phyloP scores from a whole-genome alignment of 192 early-diverging fungal genomes.

The Coemansia sp. region DNA sequence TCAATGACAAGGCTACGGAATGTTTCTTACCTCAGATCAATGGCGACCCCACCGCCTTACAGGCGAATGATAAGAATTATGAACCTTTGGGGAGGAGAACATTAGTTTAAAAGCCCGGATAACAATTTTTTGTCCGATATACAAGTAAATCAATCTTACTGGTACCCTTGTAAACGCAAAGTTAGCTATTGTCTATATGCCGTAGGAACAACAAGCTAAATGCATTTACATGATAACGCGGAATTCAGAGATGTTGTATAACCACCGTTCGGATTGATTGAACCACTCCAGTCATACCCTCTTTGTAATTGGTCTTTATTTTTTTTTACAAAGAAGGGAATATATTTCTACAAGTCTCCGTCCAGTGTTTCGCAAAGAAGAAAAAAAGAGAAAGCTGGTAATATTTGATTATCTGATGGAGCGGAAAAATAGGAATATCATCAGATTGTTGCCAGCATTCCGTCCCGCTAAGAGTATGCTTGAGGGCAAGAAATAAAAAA shows the following conservation, averaged over 20 bases:
- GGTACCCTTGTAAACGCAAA: too few relatives aligned
- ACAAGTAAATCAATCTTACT: too few relatives aligned
- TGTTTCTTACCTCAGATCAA: background rate
- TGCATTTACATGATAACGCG: background rate
- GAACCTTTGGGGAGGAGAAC: constrained; percentile 9
- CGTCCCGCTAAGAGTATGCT: background rate
- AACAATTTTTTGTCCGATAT: background rate
- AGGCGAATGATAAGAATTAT: constrained; percentile 6
- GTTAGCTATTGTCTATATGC: too few relatives aligned
- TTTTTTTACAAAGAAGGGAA: background rate
- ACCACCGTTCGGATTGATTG: background rate
- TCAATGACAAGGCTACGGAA: background rate
- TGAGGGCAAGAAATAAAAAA: background rate
- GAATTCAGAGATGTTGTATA: background rate
- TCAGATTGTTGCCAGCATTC: too few relatives aligned
- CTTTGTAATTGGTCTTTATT: background rate
- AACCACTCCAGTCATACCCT: background rate
- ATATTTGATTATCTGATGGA: too few relatives aligned
- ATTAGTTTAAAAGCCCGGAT: background rate
- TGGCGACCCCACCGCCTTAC: background rate
- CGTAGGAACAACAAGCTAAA: too few relatives aligned
- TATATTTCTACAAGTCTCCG: too few relatives aligned
- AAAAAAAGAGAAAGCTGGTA: background rate
- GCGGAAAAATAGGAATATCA: too few relatives aligned
- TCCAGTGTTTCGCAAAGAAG: too few relatives aligned